Percentiles rank a stretch among this genome's conserved stretches.
Evolutionary conservation across 2,329 filamentous ascomycete species (phyloP).

Genomic region (Magnaporthiopsis rhizophila): DNA sequence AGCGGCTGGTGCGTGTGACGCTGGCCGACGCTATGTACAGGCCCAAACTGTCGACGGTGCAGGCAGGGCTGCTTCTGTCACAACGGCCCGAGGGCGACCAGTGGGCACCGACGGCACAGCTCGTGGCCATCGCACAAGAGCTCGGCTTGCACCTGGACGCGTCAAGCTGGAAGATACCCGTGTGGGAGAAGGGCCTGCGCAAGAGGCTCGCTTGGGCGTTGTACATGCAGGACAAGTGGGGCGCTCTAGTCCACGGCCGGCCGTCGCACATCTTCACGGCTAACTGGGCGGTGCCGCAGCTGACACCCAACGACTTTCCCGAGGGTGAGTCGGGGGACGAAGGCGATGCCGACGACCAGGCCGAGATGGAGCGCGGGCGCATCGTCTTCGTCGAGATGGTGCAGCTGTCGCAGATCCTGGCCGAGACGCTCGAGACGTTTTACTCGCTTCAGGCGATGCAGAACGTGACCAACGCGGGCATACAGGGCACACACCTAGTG

Average conservation of each 20-base stretch:
- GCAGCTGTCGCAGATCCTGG: slow-evolving; percentile 63
- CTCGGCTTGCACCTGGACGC: slow-evolving; percentile 55
- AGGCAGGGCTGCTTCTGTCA: slow-evolving; percentile 45
- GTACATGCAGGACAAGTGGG: slow-evolving; percentile 67
- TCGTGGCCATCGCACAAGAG: slow-evolving; percentile 50
- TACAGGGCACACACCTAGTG: slow-evolving; percentile 64
- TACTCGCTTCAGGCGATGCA: slow-evolving; percentile 73
- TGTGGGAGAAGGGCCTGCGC: slow-evolving; percentile 54
- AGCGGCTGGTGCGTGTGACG: slow-evolving; percentile 28
- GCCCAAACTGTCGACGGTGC: slow-evolving; percentile 47
- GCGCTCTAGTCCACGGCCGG: slow-evolving; percentile 73
- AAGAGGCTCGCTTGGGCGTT: slow-evolving; percentile 56
- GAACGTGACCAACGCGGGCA: slow-evolving; percentile 56
- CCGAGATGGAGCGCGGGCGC: slow-evolving; percentile 59
- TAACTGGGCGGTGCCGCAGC: slow-evolving; percentile 68
- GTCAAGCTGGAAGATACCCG: slow-evolving; percentile 52
- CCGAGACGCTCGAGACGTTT: slow-evolving; percentile 75
- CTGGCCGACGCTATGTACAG: slow-evolving; percentile 39
- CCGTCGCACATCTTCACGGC: slow-evolving; percentile 64
- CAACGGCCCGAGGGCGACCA: slow-evolving; percentile 39
- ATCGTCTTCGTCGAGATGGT: slow-evolving; percentile 70
- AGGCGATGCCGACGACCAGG: slow-evolving; percentile 50
- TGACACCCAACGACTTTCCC: slow-evolving; percentile 62
- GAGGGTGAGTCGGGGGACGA: slow-evolving; percentile 52
- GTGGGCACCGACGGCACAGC: slow-evolving; percentile 41